Evolutionary conservation across 2,329 filamentous ascomycete species (phyloP).

Genomic region (Apiospora hydei): DNA sequence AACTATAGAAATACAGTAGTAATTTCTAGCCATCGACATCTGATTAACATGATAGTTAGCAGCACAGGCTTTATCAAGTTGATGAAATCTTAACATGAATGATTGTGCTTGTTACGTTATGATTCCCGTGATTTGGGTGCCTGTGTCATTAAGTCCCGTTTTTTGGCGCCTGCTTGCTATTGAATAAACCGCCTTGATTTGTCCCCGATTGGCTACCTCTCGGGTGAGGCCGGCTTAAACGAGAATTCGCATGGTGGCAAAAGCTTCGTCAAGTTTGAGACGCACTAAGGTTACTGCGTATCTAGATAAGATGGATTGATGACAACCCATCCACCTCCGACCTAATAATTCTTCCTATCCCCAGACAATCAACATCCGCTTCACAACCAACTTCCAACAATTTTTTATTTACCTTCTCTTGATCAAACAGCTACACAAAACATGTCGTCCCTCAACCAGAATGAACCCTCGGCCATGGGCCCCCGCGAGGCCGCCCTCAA

Average conservation of each 20-base stretch:
- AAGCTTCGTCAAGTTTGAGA: constrained; percentile 15
- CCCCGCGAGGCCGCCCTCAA: constrained; percentile 14
- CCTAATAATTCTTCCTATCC: too few species aligned
- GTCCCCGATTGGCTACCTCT: background rate
- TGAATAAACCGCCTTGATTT: background rate
- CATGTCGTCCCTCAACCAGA: constrained; percentile 11
- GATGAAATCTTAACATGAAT: too few species aligned
- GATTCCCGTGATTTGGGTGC: background rate
- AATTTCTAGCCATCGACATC: background rate
- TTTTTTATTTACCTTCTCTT: background rate
- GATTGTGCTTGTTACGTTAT: too few species aligned
- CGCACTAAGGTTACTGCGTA: too few species aligned
- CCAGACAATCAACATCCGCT: background rate
- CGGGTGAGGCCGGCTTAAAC: constrained; percentile 21
- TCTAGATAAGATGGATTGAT: background rate
- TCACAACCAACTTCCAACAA: background rate
- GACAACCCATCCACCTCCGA: background rate
- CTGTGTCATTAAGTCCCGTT: too few species aligned
- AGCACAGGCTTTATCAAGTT: background rate
- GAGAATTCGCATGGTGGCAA: background rate
- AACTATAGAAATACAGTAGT: background rate
- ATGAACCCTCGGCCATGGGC: constrained; percentile 19
- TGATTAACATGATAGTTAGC: background rate
- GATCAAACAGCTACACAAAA: background rate
- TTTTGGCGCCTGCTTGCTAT: background rate